Evolutionary conservation across 129 eudicot species (phyloP), one percentile per base, ranked within the genome.

Genomic region (Heracleum sosnowskyi): DNA sequence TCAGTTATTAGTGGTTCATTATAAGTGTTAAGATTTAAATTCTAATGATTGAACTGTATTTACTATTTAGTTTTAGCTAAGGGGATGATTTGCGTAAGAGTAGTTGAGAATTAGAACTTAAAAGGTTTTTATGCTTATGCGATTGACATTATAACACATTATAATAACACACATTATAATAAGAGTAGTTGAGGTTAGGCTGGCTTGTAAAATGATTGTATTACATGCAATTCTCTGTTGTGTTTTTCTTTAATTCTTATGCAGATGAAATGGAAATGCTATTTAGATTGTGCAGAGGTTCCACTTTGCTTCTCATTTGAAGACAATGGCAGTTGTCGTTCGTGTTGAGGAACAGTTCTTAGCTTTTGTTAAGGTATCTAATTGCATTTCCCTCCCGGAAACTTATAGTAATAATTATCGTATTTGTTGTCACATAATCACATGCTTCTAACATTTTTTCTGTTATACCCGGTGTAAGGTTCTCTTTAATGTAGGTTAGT

Each of bases 231-330:
- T 35, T n/a, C 40, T 69, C n/a, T 35, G 24, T 11, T 28, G 8
- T 35, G 12, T 69, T 69, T 69, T 18, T 4, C 74, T 29, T 13
- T 22, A 17, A 8, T 22, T n/a, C 26, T 22, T 39, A 8, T 22
- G 46, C 45, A 95, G 98, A 91, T 96, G 98, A 74, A 78, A 87
- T 75, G 94, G 92, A 36, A 75, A 83, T 86, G 36, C 84, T n/a
- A 94, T 95, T 62, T 97, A 95, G 86, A 95, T 95, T 80, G 90
- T 95, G 75, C 98, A 95, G 77, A 91, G 98, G 77, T 89, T 92
- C 80, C 97, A 90, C 84, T 95, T 95, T 80, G 98, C 98, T 15
- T 95, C 98, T 79, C 89, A 95, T 81, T 88, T 95, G 41, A 95
- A 95, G 87, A 88, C 97, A 75, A 95, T 95, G 98, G 90, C 97